These are phyloP conservation scores for Botryotinia convoluta DNA, from an alignment of 2,329 filamentous ascomycete species.

Conservation along the genomic window DNA sequence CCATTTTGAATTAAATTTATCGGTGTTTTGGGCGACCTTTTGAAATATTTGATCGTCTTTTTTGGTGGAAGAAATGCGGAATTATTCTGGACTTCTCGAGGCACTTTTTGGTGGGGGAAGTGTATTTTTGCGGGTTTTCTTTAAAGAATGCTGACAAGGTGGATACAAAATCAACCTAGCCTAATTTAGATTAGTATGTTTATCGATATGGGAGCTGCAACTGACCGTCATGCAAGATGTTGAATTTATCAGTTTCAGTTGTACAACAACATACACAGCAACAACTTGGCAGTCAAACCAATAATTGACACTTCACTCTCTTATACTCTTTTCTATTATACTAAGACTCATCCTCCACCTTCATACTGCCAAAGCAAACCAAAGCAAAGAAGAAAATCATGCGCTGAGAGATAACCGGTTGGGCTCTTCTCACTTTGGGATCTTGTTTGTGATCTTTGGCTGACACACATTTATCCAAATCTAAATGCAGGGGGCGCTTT, in stretches of 20 bases:
- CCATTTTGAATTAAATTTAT: slow-evolving; percentile 51
- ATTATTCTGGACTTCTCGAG: slow-evolving; percentile 16
- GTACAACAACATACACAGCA: neutral
- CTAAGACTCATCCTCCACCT: neutral
- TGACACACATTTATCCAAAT: slow-evolving; percentile 38
- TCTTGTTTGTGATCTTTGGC: slow-evolving; percentile 38
- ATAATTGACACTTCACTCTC: slow-evolving; percentile 6
- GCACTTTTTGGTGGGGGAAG: slow-evolving; percentile 12
- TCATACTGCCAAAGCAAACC: neutral
- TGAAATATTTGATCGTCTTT: neutral
- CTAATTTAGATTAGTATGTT: neutral
- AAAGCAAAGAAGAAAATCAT: slow-evolving; percentile 24
- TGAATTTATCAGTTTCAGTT: slow-evolving; percentile 15
- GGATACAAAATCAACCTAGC: neutral
- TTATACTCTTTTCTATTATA: neutral
- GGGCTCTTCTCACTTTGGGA: slow-evolving; percentile 42
- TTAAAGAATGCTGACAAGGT: slow-evolving; percentile 14
- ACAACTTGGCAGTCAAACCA: neutral
- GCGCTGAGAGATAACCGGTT: slow-evolving; percentile 38
- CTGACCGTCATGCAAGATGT: slow-evolving; percentile 14
- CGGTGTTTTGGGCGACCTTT: neutral
- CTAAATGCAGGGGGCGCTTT: slow-evolving; percentile 37
- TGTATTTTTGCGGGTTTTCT: slow-evolving; percentile 12
- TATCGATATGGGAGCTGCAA: slow-evolving; percentile 9
- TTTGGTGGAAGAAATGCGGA: slow-evolving; percentile 3